A percentile compares a stretch with the other conserved stretches of the same genome.
Evolutionary conservation across 2,329 filamentous ascomycete species (phyloP).

Genomic region (Periconia sp.): DNA sequence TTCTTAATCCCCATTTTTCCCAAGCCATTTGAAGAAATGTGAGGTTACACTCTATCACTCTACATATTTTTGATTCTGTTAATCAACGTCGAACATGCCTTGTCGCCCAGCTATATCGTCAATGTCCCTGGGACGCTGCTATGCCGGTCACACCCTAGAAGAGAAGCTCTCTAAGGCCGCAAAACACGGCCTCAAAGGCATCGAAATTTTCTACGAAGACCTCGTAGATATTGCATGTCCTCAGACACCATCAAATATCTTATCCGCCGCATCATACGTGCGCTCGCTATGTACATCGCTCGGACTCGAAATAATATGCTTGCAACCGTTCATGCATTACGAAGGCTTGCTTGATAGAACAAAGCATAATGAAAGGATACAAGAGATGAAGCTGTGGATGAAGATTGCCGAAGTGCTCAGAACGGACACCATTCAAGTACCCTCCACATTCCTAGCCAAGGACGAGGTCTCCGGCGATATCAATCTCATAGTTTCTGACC

Average conservation of each 20-base stretch:
- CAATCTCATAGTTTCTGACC: slow-evolving; percentile 65
- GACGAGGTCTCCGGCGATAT: slow-evolving; percentile 60
- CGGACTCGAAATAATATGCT: slow-evolving; percentile 65
- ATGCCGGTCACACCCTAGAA: slow-evolving; percentile 67
- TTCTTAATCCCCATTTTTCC: background rate
- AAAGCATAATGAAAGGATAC: slow-evolving; percentile 63
- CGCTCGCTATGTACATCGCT: slow-evolving; percentile 63
- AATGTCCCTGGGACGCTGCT: slow-evolving; percentile 77
- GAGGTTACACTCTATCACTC: background rate
- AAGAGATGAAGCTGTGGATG: slow-evolving; percentile 74
- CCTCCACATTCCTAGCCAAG: slow-evolving; percentile 69
- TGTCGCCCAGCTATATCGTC: slow-evolving; percentile 73
- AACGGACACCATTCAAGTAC: slow-evolving; percentile 77
- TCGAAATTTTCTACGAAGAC: slow-evolving; percentile 82
- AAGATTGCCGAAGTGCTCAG: slow-evolving; percentile 65
- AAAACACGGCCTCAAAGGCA: slow-evolving; percentile 68
- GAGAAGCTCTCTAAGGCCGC: slow-evolving; percentile 73
- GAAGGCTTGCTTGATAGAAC: slow-evolving; percentile 72
- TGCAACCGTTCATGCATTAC: slow-evolving; percentile 81
- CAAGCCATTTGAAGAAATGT: too few relatives aligned
- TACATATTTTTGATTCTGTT: background rate
- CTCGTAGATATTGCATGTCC: slow-evolving; percentile 65
- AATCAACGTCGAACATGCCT: slow-evolving; percentile 45
- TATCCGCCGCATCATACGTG: slow-evolving; percentile 65
- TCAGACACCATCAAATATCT: slow-evolving; percentile 53